A percentile compares a stretch with the other conserved stretches of the same genome.
phyloP scores from a whole-genome alignment of 805 yeast species.

The Starmera dryadoides region DNA sequence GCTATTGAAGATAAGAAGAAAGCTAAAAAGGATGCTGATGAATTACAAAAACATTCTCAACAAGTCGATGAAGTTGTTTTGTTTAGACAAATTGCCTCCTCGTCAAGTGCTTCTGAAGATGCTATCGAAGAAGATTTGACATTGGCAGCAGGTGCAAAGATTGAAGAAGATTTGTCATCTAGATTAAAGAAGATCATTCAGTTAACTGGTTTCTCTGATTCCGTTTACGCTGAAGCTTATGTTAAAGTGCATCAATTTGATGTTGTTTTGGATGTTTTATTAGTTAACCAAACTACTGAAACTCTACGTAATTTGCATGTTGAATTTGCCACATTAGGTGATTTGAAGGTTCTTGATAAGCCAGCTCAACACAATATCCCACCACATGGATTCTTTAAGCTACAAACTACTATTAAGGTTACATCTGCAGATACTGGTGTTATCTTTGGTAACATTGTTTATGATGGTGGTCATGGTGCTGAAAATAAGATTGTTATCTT shows the following conservation, averaged over 20 bases:
- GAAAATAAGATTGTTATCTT: constrained; percentile 86
- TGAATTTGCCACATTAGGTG: constrained; percentile 95
- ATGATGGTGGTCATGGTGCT: constrained; percentile 91
- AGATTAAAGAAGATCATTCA: constrained; percentile 84
- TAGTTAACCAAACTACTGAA: constrained; percentile 89
- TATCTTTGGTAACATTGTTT: constrained; percentile 92
- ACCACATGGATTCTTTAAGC: constrained; percentile 94
- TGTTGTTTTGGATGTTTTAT: constrained; percentile 84
- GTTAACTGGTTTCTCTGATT: constrained; percentile 96
- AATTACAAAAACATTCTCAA: constrained; percentile 55
- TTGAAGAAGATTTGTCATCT: constrained; percentile 59
- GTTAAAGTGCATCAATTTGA: constrained; percentile 96
- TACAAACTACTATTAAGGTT: constrained; percentile 86
- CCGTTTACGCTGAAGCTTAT: constrained; percentile 96
- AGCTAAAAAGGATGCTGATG: constrained; percentile 48
- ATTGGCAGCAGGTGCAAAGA: constrained; percentile 43
- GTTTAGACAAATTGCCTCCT: constrained; percentile 70
- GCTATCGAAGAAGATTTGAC: constrained; percentile 52
- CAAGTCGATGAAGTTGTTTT: constrained; percentile 72
- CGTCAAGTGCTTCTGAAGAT: constrained; percentile 31
- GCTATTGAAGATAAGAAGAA: constrained; percentile 51
- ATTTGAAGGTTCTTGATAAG: constrained; percentile 86
- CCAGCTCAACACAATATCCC: constrained; percentile 88
- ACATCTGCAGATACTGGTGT: constrained; percentile 98
- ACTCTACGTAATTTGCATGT: constrained; percentile 88